A percentile compares a stretch with the other conserved stretches of the same genome.
Evolutionary conservation across 2,329 filamentous ascomycete species (phyloP).

Genomic region (Chaetomiaceae sp.): DNA sequence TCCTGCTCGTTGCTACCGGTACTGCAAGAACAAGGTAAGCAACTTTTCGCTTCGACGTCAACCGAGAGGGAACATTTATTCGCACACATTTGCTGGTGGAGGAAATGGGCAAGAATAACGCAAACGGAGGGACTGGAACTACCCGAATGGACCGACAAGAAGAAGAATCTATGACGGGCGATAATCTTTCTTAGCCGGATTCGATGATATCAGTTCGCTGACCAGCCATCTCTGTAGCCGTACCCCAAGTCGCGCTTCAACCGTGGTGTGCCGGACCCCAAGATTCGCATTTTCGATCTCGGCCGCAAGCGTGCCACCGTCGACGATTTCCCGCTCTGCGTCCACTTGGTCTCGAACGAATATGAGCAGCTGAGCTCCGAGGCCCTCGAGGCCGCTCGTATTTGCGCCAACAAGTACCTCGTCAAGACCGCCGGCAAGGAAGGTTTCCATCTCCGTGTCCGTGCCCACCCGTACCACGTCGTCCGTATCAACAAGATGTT

Average conservation of each 20-base stretch:
- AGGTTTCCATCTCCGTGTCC: conserved; percentile 68
- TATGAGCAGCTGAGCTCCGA: conserved; percentile 99
- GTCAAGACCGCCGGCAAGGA: conserved; percentile 70
- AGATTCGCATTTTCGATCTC: conserved; percentile 97
- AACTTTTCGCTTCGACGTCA: background rate
- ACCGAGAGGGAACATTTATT: background rate
- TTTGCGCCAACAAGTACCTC: conserved; percentile 99
- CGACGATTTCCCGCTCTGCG: conserved; percentile 98
- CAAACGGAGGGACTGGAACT: background rate
- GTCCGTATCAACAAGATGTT: conserved; percentile 99
- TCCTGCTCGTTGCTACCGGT: conserved; percentile 99
- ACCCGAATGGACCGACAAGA: conserved; percentile 4
- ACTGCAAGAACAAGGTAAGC: conserved; percentile 99
- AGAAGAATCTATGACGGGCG: conserved; percentile 4
- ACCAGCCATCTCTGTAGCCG: conserved; percentile 66
- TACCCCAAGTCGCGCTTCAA: conserved; percentile 99
- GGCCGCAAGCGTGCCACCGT: conserved; percentile 98
- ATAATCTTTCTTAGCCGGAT: background rate
- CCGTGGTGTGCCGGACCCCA: conserved; percentile 87
- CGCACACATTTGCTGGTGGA: background rate
- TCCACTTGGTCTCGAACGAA: conserved; percentile 99
- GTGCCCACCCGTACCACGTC: conserved; percentile 99
- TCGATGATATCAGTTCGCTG: conserved; percentile 33
- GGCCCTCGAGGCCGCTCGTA: conserved; percentile 98
- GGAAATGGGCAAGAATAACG: background rate